Base-by-base conservation (phyloP, 106 monocot species). In the Acorus calamus region DNA sequence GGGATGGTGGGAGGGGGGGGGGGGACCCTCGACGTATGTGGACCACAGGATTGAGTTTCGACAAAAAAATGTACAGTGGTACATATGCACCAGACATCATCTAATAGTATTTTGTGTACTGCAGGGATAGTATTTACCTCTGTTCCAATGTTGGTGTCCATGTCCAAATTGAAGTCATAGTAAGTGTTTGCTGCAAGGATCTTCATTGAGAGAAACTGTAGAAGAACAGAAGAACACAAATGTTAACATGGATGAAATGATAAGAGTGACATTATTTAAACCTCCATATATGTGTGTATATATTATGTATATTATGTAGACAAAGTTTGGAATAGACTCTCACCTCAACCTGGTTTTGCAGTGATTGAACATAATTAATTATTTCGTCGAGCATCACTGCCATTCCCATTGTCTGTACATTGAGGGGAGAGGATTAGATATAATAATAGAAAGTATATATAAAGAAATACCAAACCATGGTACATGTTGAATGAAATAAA, bases 321-420 rank as follows among this genome's bases (percentile, higher is more conserved):
- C 10, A 42, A 52, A 9, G 50, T 7, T 42, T 52, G 4, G 45
- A 8, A 65, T 42, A 6, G 50, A 28, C 28, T 47, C 50, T 63
- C 47, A 88, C 88, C 83, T 88, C 88, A 7, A 88, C 80, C 62
- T 88, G 88, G 59, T 88, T 83, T 52, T 88, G 88, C 47, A 87
- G 73, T 14, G 87, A 87, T 28, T 83, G 83, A 2, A 87, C 83
- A 62, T 87, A 87, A 70, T 77, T 87, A 28, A 87, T 87, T 41
- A 87, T 87, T 80, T 87, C 87, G 45, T 87, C 87, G 6, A 87
- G 75, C 78, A 76, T 73, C 7, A 75, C 80, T 8, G 83, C 80
- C 78, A 78, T 88, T 4, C 88, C 83, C 88, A 88, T 88, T 28
- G 73, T 56, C 88, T 88, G 44, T 42, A 59, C 10, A 53, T 62